Evolutionary conservation across 805 yeast species (phyloP), one percentile per base, ranked within the genome.

Genomic region (Candida dajiaensis): DNA sequence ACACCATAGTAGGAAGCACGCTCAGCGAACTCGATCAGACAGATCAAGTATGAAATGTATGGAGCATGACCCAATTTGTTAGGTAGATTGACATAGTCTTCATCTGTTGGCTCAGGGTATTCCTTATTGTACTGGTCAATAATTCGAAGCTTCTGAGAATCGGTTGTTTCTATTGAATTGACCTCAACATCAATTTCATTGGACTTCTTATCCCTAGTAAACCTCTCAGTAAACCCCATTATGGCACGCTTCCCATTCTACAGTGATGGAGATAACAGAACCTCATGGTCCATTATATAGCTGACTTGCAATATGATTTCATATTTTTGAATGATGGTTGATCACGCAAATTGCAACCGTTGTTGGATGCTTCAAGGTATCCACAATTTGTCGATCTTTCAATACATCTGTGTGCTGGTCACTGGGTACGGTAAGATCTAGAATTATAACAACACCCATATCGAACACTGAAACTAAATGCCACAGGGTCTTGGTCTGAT

Each of bases 1-100:
- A 83, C 67, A 59, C 94, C 92, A 58, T 85, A 85, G 69, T 81
- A 85, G n/a, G 90, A 74, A 64, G 85, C 85, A 51, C 95, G 76
- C 65, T 85, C 95, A 43, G 89, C 77, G 50, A 86, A 76, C 67
- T 86, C 94, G 28, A 85, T 87, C 40, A 85, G 44, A 48, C 77
- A 78, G 48, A 81, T 72, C 45, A 80, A 64, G 63, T 77, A 78
- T 38, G 73, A 62, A 22, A 69, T 65, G 45, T 63, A 65, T 13
- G 78, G 74, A 41, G 79, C 74, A 23, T 65, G 56, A 29, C 80
- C 82, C 20, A 68, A 58, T 11, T 70, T 55, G 47, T 67, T 59
- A 44, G 69, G 62, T 42, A 63, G 64, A 8, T 53, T 58, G 3
- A 45, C 41, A 31, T 56, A 61, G 43, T 71, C 72, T 47, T 74